These are phyloP conservation scores for Starmera quercuum DNA, from an alignment of 805 yeast genomes.

Conservation along the genomic window DNA sequence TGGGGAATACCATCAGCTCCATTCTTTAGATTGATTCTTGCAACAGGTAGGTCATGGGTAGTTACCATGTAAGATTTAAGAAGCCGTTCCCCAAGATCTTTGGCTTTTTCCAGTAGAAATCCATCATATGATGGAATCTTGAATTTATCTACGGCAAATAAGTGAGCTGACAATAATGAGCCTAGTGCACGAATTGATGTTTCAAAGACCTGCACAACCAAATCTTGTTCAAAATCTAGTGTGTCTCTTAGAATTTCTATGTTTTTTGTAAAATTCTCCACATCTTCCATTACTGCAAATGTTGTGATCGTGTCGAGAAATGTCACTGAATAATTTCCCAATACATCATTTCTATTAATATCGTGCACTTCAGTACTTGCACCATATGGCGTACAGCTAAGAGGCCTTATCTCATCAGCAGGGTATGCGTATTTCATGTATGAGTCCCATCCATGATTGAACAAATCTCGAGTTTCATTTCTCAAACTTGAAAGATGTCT, in stretches of 20 bases:
- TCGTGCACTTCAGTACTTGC: slow-evolving; percentile 53
- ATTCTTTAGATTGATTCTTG: slow-evolving; percentile 60
- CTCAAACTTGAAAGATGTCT: slow-evolving; percentile 23
- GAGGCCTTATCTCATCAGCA: slow-evolving; percentile 71
- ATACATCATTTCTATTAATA: slow-evolving; percentile 64
- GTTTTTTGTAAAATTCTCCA: slow-evolving; percentile 41
- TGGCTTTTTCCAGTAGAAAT: slow-evolving; percentile 60
- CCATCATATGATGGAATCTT: slow-evolving; percentile 52
- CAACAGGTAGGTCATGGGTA: slow-evolving; percentile 59
- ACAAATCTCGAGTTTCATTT: slow-evolving; percentile 46
- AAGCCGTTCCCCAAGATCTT: slow-evolving; percentile 66
- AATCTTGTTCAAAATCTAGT: slow-evolving; percentile 48
- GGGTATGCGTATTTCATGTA: slow-evolving; percentile 73
- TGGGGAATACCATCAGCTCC: slow-evolving; percentile 43
- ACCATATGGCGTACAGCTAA: slow-evolving; percentile 60
- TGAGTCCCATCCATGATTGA: slow-evolving; percentile 67
- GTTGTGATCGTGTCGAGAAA: slow-evolving; percentile 76
- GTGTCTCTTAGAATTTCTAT: slow-evolving; percentile 31
- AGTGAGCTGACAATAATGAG: slow-evolving; percentile 71
- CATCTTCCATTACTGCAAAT: slow-evolving; percentile 63
- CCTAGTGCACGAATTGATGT: slow-evolving; percentile 78
- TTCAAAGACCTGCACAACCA: slow-evolving; percentile 84
- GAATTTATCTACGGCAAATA: slow-evolving; percentile 42
- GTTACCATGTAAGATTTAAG: slow-evolving; percentile 62
- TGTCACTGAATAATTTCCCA: slow-evolving; percentile 79